Conservation (phyloP, 1,284 basidiomycete species). For the Lentinula novae-zelandiae region DNA sequence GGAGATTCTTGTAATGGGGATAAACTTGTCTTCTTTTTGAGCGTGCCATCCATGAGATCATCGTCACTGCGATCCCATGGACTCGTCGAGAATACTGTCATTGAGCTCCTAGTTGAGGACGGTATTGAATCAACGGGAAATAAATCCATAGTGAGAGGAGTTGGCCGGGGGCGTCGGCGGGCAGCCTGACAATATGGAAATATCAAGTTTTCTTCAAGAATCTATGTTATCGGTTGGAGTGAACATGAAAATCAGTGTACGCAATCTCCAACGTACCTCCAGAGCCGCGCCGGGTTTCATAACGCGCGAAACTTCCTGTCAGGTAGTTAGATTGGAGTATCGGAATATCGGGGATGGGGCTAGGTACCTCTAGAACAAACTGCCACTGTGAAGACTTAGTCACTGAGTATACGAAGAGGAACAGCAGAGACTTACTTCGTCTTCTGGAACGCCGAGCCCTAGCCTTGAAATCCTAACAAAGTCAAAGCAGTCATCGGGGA, state of each 20-base stretch:
- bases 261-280: slow-evolving; percentile 43
- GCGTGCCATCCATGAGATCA: slow-evolving; percentile 5
- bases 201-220: slow-evolving; percentile 69
- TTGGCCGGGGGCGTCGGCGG: slow-evolving; percentile 21
- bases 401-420: slow-evolving; percentile 4
- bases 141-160: slow-evolving; percentile 17
- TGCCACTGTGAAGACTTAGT: slow-evolving; percentile 37
- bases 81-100: slow-evolving; percentile 10
- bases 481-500: slow-evolving; percentile 53
- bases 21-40: slow-evolving; percentile 20
- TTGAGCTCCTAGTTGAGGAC: slow-evolving; percentile 6
- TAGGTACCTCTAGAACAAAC: slow-evolving; percentile 42
- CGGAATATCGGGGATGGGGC: slow-evolving; percentile 13
- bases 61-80: slow-evolving; percentile 11
- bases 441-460: slow-evolving; percentile 66
- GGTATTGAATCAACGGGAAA: slow-evolving; percentile 19
- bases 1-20: slow-evolving; percentile 24
- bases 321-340: slow-evolving; percentile 7
- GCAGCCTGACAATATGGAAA: slow-evolving; percentile 52
- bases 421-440: slow-evolving; percentile 44
- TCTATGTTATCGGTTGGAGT: slow-evolving; percentile 30
- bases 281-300: slow-evolving; percentile 56
- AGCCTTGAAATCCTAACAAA: slow-evolving; percentile 60
- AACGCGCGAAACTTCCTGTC: slow-evolving; percentile 61
- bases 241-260: slow-evolving; percentile 2